phyloP scores from a whole-genome alignment of 108 stramenopile genomes.

The Epipyxis sp. region DNA sequence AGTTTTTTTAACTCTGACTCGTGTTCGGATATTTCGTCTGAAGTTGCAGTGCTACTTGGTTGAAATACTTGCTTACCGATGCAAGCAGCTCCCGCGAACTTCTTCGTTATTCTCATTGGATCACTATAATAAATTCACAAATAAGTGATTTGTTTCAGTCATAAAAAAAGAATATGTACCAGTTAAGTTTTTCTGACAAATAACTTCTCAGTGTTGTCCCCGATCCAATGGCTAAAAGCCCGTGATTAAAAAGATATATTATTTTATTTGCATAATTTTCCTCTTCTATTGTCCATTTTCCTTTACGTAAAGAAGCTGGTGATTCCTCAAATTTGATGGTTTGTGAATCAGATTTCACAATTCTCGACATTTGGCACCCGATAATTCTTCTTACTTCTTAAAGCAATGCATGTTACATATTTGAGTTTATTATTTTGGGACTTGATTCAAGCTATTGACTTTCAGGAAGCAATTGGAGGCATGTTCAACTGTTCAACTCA shows the following conservation, averaged over 20 bases:
- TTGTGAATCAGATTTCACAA: no score
- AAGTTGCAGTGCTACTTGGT: not conserved
- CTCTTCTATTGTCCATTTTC: slow-evolving; percentile 55
- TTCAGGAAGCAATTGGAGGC: no score
- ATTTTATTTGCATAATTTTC: slow-evolving; percentile 47
- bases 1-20: not conserved
- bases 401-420: no score
- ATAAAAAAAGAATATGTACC: slow-evolving; percentile 3
- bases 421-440: no score
- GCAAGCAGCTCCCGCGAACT: not conserved
- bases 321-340: no score
- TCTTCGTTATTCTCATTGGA: slow-evolving; percentile 23
- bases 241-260: slow-evolving; percentile 52
- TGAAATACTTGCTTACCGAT: slow-evolving; percentile 16
- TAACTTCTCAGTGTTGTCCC: slow-evolving; percentile 51
- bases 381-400: no score
- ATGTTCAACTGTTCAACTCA: no score
- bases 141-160: no score
- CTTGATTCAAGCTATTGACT: no score
- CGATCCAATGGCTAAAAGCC: slow-evolving; percentile 38
- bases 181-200: slow-evolving; percentile 51
- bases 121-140: not conserved
- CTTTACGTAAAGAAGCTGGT: slow-evolving; percentile 38
- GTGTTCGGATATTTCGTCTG: not conserved
- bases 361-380: no score